A percentile compares a stretch with the other conserved stretches of the same genome.
These are phyloP conservation scores for Aspergillus intermedius DNA, from an alignment of 2,329 filamentous ascomycete species.

Conservation along the genomic window DNA sequence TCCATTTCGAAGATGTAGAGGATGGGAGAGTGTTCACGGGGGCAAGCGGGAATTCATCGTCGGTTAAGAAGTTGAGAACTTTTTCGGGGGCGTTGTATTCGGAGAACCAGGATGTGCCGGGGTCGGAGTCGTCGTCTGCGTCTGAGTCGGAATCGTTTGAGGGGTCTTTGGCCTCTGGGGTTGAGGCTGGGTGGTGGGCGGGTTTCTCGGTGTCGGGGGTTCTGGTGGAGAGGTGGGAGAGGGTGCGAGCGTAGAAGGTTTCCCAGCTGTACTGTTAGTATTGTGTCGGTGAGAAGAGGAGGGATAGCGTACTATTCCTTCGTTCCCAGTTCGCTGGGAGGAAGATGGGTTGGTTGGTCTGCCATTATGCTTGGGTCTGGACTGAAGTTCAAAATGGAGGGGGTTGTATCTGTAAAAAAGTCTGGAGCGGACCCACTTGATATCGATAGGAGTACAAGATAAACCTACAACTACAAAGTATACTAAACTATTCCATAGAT, in stretches of 20 bases:
- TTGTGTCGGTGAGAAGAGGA: conserved; percentile 6
- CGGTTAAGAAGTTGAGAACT: conserved; percentile 62
- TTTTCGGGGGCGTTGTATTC: conserved; percentile 83
- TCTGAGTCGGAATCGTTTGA: conserved; percentile 62
- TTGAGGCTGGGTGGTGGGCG: conserved; percentile 6
- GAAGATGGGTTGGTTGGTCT: conserved; percentile 56
- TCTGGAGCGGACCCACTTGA: no score
- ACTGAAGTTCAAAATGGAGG: no score
- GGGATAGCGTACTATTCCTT: conserved; percentile 69
- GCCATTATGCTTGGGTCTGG: background rate
- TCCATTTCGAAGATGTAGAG: background rate
- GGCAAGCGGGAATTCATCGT: conserved; percentile 41
- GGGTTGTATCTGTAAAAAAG: no score
- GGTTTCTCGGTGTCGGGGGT: conserved; percentile 1
- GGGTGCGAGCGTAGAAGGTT: conserved; percentile 40
- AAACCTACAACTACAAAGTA: no score
- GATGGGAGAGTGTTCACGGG: conserved; percentile 28
- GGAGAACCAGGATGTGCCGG: conserved; percentile 93
- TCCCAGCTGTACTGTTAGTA: conserved; percentile 55
- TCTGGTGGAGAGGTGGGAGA: conserved; percentile 32
- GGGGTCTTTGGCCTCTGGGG: conserved; percentile 1
- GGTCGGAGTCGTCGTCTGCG: conserved; percentile 63
- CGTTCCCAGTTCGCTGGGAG: conserved; percentile 75
- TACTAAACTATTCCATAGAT: no score
- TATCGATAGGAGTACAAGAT: no score